Conservation (phyloP, 1,139 yeast species). For the Taphrina deformans region DNA sequence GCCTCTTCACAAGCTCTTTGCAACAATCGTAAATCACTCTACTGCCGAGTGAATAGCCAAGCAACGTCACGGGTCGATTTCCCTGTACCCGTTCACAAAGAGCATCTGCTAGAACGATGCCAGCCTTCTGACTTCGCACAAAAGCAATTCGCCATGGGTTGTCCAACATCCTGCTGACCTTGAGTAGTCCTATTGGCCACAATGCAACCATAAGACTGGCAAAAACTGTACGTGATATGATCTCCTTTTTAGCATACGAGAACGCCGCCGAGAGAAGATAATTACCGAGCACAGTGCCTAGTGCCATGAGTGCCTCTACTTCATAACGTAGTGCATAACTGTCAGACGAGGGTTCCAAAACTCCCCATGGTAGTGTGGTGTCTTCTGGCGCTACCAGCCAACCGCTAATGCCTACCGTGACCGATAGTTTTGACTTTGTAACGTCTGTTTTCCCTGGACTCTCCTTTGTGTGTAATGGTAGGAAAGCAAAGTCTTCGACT, state of each 20-base stretch:
- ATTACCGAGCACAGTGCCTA: conserved; percentile 92
- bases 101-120: conserved; percentile 79
- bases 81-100: conserved; percentile 85
- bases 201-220: conserved; percentile 91
- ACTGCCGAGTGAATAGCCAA: conserved; percentile 93
- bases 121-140: conserved; percentile 64
- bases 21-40: conserved; percentile 89
- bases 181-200: conserved; percentile 85
- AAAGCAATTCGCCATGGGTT: conserved; percentile 98
- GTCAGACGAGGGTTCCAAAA: conserved; percentile 83
- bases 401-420: conserved; percentile 57
- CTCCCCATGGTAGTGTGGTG: conserved; percentile 95
- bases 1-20: conserved; percentile 72
- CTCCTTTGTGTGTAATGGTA: conserved; percentile 71
- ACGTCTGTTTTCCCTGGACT: background rate
- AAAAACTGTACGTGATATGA: conserved; percentile 68
- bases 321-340: conserved; percentile 79
- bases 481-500: conserved; percentile 87
- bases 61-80: conserved; percentile 86
- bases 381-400: conserved; percentile 97
- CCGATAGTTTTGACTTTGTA: conserved; percentile 69
- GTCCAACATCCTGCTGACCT: conserved; percentile 82
- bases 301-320: conserved; percentile 92
- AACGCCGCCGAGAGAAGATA: conserved; percentile 68
- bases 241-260: conserved; percentile 33